These are phyloP conservation scores for Wolfiporia cocos DNA, from an alignment of 1,284 basidiomycete genomes.

Conservation along the genomic window DNA sequence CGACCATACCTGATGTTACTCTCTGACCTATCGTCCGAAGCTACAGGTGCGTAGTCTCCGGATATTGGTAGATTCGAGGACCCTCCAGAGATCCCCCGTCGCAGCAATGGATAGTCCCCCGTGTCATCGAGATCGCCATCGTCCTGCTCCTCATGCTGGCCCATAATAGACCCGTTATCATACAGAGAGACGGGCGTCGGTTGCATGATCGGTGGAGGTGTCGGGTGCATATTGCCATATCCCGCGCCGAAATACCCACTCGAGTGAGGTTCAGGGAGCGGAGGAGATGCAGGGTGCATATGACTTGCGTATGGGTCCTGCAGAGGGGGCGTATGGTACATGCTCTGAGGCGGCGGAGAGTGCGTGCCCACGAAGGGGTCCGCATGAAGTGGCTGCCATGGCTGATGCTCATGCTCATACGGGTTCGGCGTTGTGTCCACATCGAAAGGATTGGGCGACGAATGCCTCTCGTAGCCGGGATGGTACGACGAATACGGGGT, in stretches of 20 bases:
- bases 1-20: slow-evolving; percentile 75
- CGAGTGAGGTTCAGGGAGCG: slow-evolving; percentile 2
- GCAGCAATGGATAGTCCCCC: slow-evolving; percentile 62
- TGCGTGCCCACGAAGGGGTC: slow-evolving; percentile 22
- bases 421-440: slow-evolving; percentile 22
- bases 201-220: slow-evolving; percentile 15
- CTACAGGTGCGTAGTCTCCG: slow-evolving; percentile 38
- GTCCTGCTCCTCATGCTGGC: slow-evolving; percentile 30
- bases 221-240: slow-evolving; percentile 18
- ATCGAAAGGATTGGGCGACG: slow-evolving; percentile 20
- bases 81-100: slow-evolving; percentile 33
- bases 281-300: slow-evolving; percentile 12
- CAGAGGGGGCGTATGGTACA: slow-evolving; percentile 12
- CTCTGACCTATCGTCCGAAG: slow-evolving; percentile 32
- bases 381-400: slow-evolving; percentile 23
- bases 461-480: slow-evolving; percentile 23
- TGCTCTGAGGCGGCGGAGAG: slow-evolving; percentile 17
- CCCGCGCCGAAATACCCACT: slow-evolving; percentile 14
- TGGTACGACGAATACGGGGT: slow-evolving; percentile 20
- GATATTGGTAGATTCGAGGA: slow-evolving; percentile 28
- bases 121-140: slow-evolving; percentile 36
- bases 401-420: slow-evolving; percentile 30
- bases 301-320: slow-evolving; percentile 16
- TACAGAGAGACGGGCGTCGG: slow-evolving; percentile 18
- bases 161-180: slow-evolving; percentile 9